Evolutionary conservation across 2,329 filamentous ascomycete genomes (phyloP).

Genomic region (Paracoccidioides brasiliensis): DNA sequence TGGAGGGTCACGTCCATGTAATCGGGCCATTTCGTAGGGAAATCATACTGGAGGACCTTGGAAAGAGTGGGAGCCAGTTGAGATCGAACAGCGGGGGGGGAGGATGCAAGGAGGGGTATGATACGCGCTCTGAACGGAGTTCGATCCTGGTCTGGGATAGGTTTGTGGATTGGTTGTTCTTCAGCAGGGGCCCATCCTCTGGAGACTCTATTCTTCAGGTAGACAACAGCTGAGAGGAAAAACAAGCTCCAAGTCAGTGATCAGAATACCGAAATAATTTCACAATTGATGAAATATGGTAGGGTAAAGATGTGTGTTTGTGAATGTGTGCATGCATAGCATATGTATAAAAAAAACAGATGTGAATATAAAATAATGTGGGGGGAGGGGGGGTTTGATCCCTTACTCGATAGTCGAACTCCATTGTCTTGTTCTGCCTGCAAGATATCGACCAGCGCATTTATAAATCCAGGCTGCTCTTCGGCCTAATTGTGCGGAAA

Average conservation of each 20-base stretch:
- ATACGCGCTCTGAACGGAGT: conserved; percentile 72
- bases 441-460: conserved; percentile 80
- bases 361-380: conserved; percentile 29
- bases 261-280: too few relatives aligned
- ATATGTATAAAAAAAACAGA: not conserved
- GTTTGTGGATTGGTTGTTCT: conserved; percentile 56
- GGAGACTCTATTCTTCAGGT: conserved; percentile 94
- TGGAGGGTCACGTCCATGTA: conserved; percentile 89
- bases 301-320: not conserved
- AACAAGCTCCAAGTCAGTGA: conserved; percentile 2
- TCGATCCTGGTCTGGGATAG: conserved; percentile 84
- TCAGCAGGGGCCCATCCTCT: conserved; percentile 76
- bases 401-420: conserved; percentile 68
- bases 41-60: conserved; percentile 92
- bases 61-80: conserved; percentile 91
- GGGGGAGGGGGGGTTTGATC: not conserved
- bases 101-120: conserved; percentile 73
- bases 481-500: conserved; percentile 53
- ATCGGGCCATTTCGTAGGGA: conserved; percentile 83
- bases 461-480: conserved; percentile 76
- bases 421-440: conserved; percentile 75
- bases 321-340: too few relatives aligned
- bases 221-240: conserved; percentile 67
- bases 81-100: conserved; percentile 68
- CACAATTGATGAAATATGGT: too few relatives aligned